These are phyloP conservation scores for Chlorella ohadii DNA, from an alignment of 139 green algal genomes.

Conservation along the genomic window DNA sequence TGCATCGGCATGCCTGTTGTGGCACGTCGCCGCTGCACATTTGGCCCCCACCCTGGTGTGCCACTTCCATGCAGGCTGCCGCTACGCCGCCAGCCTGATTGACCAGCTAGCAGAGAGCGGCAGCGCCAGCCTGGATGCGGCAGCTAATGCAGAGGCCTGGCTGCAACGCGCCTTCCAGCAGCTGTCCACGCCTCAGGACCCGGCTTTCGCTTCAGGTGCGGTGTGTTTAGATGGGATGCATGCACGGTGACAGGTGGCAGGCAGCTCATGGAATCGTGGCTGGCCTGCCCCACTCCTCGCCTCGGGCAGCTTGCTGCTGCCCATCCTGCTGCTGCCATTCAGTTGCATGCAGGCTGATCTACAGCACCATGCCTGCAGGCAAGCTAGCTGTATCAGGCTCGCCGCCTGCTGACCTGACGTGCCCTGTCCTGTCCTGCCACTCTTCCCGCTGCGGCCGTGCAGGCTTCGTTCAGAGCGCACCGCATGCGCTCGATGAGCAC, in stretches of 20 bases:
- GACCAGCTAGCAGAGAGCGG: slow-evolving; percentile 6
- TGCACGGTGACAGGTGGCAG: no score
- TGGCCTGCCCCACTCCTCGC: no score
- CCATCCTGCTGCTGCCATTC: no score
- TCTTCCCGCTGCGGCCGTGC: not conserved
- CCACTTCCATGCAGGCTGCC: slow-evolving; percentile 18
- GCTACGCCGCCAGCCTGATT: not conserved
- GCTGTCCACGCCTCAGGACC: slow-evolving; percentile 12
- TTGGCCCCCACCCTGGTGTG: no score
- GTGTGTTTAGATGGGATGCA: not conserved
- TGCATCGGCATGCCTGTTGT: no score
- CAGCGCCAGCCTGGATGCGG: not conserved
- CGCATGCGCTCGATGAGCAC: slow-evolving; percentile 56
- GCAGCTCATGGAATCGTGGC: no score
- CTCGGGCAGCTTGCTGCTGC: no score
- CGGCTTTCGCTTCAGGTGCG: slow-evolving; percentile 3
- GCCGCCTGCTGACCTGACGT: not conserved
- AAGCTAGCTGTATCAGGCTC: no score
- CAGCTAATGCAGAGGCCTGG: slow-evolving; percentile 46
- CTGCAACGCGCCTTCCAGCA: slow-evolving; percentile 43
- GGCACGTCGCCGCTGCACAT: no score
- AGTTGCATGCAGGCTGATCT: no score
- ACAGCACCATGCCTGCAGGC: no score
- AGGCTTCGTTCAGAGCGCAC: slow-evolving; percentile 29
- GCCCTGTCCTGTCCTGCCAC: no score